These are phyloP conservation scores for Davidsoniella neocaledoniae DNA, from an alignment of 2,329 filamentous ascomycete genomes.

Conservation along the genomic window DNA sequence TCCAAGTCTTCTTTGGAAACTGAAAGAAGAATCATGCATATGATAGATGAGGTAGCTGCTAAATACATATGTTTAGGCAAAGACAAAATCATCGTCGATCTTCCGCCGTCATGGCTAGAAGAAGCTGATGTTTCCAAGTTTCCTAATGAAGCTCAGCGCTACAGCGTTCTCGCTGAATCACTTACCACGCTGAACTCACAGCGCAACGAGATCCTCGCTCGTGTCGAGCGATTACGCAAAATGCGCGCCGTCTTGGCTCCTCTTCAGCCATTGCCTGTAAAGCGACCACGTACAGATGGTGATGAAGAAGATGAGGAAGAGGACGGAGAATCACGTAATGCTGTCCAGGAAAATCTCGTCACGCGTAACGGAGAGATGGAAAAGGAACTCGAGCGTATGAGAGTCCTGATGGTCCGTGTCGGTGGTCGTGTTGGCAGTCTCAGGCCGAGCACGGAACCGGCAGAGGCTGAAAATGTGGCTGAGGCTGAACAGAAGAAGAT, in stretches of 20 bases:
- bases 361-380: conserved; percentile 49
- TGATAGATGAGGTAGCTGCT: conserved; percentile 13
- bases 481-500: conserved; percentile 6
- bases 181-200: conserved; percentile 29
- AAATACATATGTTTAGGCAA: conserved; percentile 23
- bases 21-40: no score
- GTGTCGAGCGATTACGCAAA: conserved; percentile 29
- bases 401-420: conserved; percentile 43
- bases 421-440: conserved; percentile 32
- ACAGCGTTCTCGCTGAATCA: conserved; percentile 21
- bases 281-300: background rate
- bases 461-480: background rate
- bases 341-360: conserved; percentile 49
- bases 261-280: conserved; percentile 19
- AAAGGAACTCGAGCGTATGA: conserved; percentile 48
- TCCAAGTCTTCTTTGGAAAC: background rate
- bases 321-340: conserved; percentile 18
- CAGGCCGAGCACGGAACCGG: conserved; percentile 13
- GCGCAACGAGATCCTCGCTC: conserved; percentile 21
- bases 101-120: background rate
- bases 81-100: background rate
- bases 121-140: background rate
- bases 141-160: background rate
- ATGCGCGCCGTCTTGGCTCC: conserved; percentile 36
- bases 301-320: conserved; percentile 2